Conservation (phyloP, 371 early-diverging fungal genomes). For the Dichotomocladium elegans region DNA sequence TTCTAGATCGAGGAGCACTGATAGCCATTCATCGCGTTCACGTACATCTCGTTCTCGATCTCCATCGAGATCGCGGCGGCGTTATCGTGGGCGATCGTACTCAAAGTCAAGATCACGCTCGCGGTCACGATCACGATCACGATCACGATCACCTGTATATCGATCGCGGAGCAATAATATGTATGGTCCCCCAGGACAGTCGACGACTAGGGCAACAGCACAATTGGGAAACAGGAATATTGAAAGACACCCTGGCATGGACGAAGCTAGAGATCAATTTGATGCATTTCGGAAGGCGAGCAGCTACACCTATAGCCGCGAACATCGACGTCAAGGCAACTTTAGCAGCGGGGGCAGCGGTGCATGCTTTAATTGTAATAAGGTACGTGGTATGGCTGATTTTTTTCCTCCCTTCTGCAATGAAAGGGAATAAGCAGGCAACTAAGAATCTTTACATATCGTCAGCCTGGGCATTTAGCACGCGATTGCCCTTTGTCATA, state of each 20-base stretch:
- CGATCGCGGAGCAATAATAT: too few relatives aligned
- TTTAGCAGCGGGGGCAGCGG: too few relatives aligned
- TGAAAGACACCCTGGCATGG: too few relatives aligned
- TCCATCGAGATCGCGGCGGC: slow-evolving; percentile 11
- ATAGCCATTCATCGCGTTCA: slow-evolving; percentile 12
- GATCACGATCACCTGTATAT: slow-evolving; percentile 6
- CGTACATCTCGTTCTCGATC: slow-evolving; percentile 23
- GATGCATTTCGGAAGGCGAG: background rate
- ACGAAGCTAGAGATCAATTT: slow-evolving; percentile 1
- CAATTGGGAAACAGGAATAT: too few relatives aligned
- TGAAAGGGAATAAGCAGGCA: too few relatives aligned
- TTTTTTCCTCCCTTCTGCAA: too few relatives aligned
- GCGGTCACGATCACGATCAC: slow-evolving; percentile 25
- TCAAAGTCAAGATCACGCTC: slow-evolving; percentile 32
- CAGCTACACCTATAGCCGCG: background rate
- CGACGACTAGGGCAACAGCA: too few relatives aligned
- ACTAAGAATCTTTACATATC: background rate
- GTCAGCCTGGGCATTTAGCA: slow-evolving; percentile 11
- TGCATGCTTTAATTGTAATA: slow-evolving; percentile 11
- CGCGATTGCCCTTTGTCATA: slow-evolving; percentile 7
- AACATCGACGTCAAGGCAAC: background rate
- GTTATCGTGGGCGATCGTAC: slow-evolving; percentile 15
- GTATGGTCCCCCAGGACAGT: too few relatives aligned
- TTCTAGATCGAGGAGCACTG: slow-evolving; percentile 9
- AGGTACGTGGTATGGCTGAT: slow-evolving; percentile 13